Percentiles rank a stretch among this genome's conserved stretches.
These are phyloP conservation scores for Boletales sp. DNA, from an alignment of 768 basidiomycete genomes.

Conservation along the genomic window DNA sequence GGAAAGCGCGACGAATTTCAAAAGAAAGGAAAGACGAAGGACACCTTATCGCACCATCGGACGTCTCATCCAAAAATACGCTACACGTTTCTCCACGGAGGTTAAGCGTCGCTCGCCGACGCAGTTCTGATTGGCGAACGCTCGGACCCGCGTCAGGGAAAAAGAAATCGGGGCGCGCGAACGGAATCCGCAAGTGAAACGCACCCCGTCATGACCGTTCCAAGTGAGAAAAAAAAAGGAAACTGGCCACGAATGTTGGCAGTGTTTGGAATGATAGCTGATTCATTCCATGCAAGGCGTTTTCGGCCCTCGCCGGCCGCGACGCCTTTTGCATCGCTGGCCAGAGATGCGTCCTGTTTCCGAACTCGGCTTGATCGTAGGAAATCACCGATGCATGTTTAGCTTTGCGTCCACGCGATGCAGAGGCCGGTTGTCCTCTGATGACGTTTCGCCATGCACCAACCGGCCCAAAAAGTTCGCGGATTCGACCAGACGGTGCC, in stretches of 20 bases:
- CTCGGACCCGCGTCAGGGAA: slow-evolving; percentile 5
- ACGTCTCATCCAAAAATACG: slow-evolving; percentile 1
- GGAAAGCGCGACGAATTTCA: too few species aligned
- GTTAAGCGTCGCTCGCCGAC: neutral
- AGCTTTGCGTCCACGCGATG: neutral
- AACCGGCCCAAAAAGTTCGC: neutral
- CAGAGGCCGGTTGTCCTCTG: neutral
- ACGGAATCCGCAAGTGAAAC: neutral
- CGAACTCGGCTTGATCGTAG: slow-evolving; percentile 1
- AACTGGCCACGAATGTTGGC: neutral
- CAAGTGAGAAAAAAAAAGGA: neutral
- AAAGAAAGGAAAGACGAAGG: too few species aligned
- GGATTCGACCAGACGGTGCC: slow-evolving; percentile 1
- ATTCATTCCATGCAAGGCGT: neutral
- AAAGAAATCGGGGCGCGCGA: neutral
- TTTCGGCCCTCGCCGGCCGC: neutral
- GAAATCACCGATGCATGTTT: neutral
- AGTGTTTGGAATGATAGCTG: neutral
- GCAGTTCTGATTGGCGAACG: slow-evolving; percentile 1
- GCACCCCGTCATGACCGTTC: too few species aligned
- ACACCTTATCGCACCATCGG: too few species aligned
- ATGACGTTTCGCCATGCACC: neutral
- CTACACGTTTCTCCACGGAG: slow-evolving; percentile 8
- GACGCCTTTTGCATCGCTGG: neutral
- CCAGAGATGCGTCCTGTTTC: neutral